Base-by-base conservation (phyloP, 805 yeast genomes). In the Nakazawaea pomicola region DNA sequence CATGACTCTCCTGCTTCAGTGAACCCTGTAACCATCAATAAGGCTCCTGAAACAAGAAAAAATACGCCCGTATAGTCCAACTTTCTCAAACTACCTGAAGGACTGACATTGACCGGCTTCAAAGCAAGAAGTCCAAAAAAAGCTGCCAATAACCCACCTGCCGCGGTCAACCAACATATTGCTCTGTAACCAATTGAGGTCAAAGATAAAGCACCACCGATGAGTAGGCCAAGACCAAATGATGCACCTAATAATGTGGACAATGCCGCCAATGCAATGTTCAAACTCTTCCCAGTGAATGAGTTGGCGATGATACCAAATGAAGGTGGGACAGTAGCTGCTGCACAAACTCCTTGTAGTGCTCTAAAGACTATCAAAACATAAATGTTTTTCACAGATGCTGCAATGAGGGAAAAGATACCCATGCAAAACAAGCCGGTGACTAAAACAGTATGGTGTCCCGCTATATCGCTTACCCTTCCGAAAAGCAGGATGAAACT, bases 1-100 rank as follows among this genome's bases (percentile, higher is more conserved):
- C 76, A 72, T 0, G 53, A 51, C 5, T 58, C 60, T 18, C 74
- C 75, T 17, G 71, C 74, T 46, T 69, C 67, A 0, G 72, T 68
- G 34, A 71, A 54, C 0, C 74, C 78, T 8, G 65, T 56, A 20
- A 70, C 68, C 2, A 69, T 46, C 28, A 71, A 48, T 3, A 69
- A 31, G 4, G 58, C 46, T 0, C 71, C 72, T 14, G 49, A 37
- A 16, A 70, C 61, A 10, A 68, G 44, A 11, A 61, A 10, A 1
- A 53, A 6, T 0, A 61, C 53, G 9, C 70, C 73, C n/a, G 47
- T 43, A 44, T 52, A 67, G 38, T 72, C 68, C 27, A 70, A 36
- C 43, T 64, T 46, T 38, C 46, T 51, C 11, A 57, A 49, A 20
- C 15, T 46, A 46, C 38, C 43, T n/a, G n/a, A n/a, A n/a, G 25